A percentile compares a stretch with the other conserved stretches of the same genome.
These are phyloP conservation scores for Scenedesmus sp. DNA, from an alignment of 163 green algal species.

Conservation along the genomic window DNA sequence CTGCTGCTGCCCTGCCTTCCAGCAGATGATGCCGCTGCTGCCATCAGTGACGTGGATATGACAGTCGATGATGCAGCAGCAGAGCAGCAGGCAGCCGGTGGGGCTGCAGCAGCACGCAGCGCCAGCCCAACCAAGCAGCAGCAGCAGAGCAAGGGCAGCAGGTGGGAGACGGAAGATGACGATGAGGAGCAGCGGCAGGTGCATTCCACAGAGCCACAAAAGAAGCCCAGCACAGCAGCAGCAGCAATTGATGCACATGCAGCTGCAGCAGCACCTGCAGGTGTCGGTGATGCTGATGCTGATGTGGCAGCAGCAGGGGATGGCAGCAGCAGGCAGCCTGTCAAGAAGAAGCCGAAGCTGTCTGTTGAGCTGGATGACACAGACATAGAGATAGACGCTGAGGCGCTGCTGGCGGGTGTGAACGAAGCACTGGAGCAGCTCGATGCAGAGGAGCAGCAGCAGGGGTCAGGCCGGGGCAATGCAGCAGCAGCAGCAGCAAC, in stretches of 20 bases:
- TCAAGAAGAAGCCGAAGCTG: not conserved
- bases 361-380: not conserved
- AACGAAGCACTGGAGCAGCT: constrained; percentile 42
- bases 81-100: constrained; percentile 16
- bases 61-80: constrained; percentile 10
- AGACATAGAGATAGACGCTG: constrained; percentile 7
- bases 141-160: not conserved
- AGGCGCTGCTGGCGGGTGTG: constrained; percentile 39
- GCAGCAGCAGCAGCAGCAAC: not conserved
- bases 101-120: not conserved
- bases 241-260: not conserved
- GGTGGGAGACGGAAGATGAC: not conserved
- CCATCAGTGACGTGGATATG: constrained; percentile 41
- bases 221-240: not conserved
- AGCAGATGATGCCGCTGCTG: constrained; percentile 6
- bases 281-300: not conserved
- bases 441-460: constrained; percentile 33
- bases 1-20: not conserved
- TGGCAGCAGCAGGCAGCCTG: not conserved
- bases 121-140: not conserved
- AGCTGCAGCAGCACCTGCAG: constrained; percentile 6
- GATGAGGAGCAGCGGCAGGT: not conserved
- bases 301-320: not conserved
- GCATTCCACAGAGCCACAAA: not conserved
- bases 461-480: not conserved